Base-by-base conservation (phyloP, 352 stramenopile genomes). In the Peronospora farinosa region DNA sequence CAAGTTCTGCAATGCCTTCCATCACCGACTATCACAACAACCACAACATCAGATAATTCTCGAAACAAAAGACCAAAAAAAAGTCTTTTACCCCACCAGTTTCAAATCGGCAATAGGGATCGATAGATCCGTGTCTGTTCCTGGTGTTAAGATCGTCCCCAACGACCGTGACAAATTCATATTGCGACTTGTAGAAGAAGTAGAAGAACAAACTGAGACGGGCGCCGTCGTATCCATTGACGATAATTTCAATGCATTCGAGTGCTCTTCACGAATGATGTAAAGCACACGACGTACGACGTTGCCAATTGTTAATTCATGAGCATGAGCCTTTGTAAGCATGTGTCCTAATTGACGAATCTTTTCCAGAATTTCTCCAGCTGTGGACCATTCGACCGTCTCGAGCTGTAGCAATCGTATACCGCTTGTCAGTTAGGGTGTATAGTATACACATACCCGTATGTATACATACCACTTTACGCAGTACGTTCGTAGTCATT, bases 1-100 rank as follows among this genome's bases (percentile, higher is more conserved):
- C 91, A 10, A 98, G 86, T 69, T 98, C 92, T 8, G 85, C 72
- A 50, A 97, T 96, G 9, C 87, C 92, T 65, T 98, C 94, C 78
- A 97, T 98, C 47, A 96, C 79, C 57, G 82, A 79, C 85, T 96
- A 31, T 21, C 62, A 19, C n/a, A 38, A 10, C 35, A 15, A 21
- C 8, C 1, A 2, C 39, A 19, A 13, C 21, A 33, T 7, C 19
- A 13, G n/a, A n/a, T n/a, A n/a, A n/a, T n/a, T 27, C 16, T 7
- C 10, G 11, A 36, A 21, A 32, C n/a, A 25, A 36, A 46, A 38
- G 1, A 16, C n/a, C n/a, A n/a, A n/a, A n/a, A n/a, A 42, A 11
- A 32, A 51, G 28, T 21, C 15, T 25, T 4, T 0, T 11, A 47
- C 2, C 64, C 32, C 47, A 91, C 78, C 42, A 83, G 56, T 45